Conservation (phyloP, 108 stramenopile genomes). For the Mediolabrus comicus region DNA sequence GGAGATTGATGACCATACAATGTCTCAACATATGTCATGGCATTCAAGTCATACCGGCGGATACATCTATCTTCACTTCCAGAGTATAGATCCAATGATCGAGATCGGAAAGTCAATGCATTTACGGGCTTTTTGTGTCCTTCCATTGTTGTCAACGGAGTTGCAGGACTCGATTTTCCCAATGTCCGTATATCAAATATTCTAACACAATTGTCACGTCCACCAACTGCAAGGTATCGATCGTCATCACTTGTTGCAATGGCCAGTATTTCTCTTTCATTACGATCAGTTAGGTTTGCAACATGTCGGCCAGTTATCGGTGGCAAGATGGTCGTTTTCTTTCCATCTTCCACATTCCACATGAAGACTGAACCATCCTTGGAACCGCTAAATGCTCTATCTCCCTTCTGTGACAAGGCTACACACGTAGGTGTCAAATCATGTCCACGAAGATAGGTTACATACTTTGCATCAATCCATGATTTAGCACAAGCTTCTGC, state of each 20-base stretch:
- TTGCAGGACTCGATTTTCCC: slow-evolving; percentile 14
- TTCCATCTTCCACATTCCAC: slow-evolving; percentile 90
- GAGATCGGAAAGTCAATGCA: slow-evolving; percentile 77
- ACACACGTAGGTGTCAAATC: slow-evolving; percentile 89
- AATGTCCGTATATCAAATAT: slow-evolving; percentile 81
- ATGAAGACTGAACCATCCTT: slow-evolving; percentile 94
- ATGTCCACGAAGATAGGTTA: slow-evolving; percentile 68
- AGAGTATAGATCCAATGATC: slow-evolving; percentile 88
- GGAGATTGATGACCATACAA: slow-evolving; percentile 97
- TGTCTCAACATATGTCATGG: slow-evolving; percentile 97
- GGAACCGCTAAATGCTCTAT: slow-evolving; percentile 77
- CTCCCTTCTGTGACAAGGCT: slow-evolving; percentile 61
- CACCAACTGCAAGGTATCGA: slow-evolving; percentile 88
- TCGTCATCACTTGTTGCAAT: slow-evolving; percentile 93
- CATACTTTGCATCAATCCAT: slow-evolving; percentile 55
- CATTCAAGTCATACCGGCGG: slow-evolving; percentile 83
- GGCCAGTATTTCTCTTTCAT: slow-evolving; percentile 85
- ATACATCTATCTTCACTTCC: slow-evolving; percentile 92
- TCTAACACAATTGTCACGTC: slow-evolving; percentile 82
- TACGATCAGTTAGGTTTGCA: slow-evolving; percentile 38
- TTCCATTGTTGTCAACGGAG: slow-evolving; percentile 67
- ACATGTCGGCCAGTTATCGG: slow-evolving; percentile 44
- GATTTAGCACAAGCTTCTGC: slow-evolving; percentile 41
- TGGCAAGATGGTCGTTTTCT: slow-evolving; percentile 36
- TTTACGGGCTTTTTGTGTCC: slow-evolving; percentile 89